Evolutionary conservation across 306 rosid genomes (phyloP), one percentile per base, ranked within the genome.

Genomic region (Casuarina cunninghamiana): DNA sequence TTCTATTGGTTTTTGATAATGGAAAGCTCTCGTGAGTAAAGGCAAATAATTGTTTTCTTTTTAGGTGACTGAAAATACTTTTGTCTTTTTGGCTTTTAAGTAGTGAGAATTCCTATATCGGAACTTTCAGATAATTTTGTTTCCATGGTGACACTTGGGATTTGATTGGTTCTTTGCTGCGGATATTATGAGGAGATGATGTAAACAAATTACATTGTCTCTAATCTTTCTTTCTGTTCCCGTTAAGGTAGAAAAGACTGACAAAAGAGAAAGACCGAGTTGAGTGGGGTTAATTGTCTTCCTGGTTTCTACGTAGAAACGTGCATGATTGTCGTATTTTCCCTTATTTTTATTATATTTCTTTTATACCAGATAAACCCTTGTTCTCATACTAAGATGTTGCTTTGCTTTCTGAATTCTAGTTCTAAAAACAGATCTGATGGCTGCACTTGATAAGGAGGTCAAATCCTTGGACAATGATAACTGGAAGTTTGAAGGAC

Each of bases 401-500:
- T 42, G 21, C 2, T 74, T 48, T 72, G 67, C 50, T 74, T 82
- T 54, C 49, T 51, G 6, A 65, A 73, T 72, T 85, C 83, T 88
- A 95, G 97, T 83, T 75, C 75, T 95, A 19, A 95, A 91, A 76
- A 78, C 89, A 0, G 91, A 92, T 87, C 82, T 92, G 46, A 88
- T 88, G 97, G 97, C 91, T 58, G 87, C 95, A 37, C 97, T 95
- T 69, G 90, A 88, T 79, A 88, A 89, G 88, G 97, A 89, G 84
- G 97, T 91, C 77, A 92, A 91, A 74, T 92, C 93, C 54, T 80
- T 95, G 77, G 91, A 91, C 86, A 97, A 91, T 79, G 98, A 92
- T 87, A 91, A 39, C 80, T 92, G 97, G 97, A 95, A 89, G 87
- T 92, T 89, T 88, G 98, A 95, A 89, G 97, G 97, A 58, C 97